Conservation (phyloP, 805 yeast genomes). For the Saturnispora mendoncae region DNA sequence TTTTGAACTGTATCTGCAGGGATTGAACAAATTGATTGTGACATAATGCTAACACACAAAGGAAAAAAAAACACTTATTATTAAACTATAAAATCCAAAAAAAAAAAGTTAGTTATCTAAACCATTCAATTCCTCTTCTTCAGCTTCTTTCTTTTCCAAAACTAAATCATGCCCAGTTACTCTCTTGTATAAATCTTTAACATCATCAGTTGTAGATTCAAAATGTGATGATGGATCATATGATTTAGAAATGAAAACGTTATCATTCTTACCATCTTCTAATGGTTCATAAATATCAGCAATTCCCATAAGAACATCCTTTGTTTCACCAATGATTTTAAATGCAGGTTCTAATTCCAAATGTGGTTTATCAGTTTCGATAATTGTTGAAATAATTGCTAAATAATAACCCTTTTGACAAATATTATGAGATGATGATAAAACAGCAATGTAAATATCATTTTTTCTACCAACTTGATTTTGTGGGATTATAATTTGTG, state of each 20-base stretch:
- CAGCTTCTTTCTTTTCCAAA: constrained; percentile 63
- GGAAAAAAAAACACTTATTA: not conserved
- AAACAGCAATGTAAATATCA: constrained; percentile 88
- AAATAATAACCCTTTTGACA: constrained; percentile 81
- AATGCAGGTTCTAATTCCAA: constrained; percentile 90
- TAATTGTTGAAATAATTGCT: constrained; percentile 89
- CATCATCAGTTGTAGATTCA: constrained; percentile 93
- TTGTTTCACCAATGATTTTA: constrained; percentile 69
- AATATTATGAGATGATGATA: constrained; percentile 85
- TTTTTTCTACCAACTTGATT: constrained; percentile 88
- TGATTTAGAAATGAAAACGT: constrained; percentile 75
- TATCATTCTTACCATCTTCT: constrained; percentile 72
- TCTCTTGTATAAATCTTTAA: constrained; percentile 86
- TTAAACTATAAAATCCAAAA: not conserved
- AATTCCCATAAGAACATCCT: constrained; percentile 88
- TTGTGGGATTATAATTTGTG: constrained; percentile 93
- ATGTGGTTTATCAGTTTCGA: constrained; percentile 90
- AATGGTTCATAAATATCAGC: constrained; percentile 84
- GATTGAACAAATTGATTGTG: constrained; percentile 52
- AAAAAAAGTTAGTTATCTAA: constrained; percentile 14
- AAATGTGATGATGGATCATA: constrained; percentile 95
- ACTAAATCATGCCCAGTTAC: constrained; percentile 89
- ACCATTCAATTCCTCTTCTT: constrained; percentile 44
- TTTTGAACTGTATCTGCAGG: constrained; percentile 49
- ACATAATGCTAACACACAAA: constrained; percentile 20